Base-by-base conservation (phyloP, 1,284 basidiomycete species). In the Leccinum proximum region DNA sequence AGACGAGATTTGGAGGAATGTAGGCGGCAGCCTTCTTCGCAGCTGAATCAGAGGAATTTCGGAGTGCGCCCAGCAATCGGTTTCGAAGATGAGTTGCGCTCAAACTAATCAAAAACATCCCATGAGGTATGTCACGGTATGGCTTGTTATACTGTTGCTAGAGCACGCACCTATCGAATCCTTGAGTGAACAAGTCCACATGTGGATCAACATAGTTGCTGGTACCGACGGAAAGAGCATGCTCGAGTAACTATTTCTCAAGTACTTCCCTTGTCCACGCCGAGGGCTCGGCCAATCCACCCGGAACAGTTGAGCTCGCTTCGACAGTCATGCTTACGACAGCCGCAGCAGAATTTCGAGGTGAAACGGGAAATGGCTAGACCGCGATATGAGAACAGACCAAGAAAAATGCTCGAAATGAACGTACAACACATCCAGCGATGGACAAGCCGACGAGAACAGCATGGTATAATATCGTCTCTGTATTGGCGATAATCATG, bases 1-100 rank as follows among this genome's bases (percentile, higher is more conserved):
- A 72, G 40, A 72, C 16, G 48, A 72, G 26, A 13, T 71, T 68
- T n/a, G 60, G 68, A 6, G 61, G 42, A 10, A 72, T 59, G 8
- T 60, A 37, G 22, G 62, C 10, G 9, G 58, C 62, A 8, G 48
- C 63, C 0, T 33, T 50, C 22, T n/a, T 42, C 11, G 53, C 37
- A 7, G 5, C 16, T 8, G 33, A 3, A 37, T 70, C 64, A 0
- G 57, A 16, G 1, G 71, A 65, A 14, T n/a, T 62, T 9, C 66
- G 64, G 5, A 76, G 64, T 5, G 69, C 67, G n/a, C 65, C 66
- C 35, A 74, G 56, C 16, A 45, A 45, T 9, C 42, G 8, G 42
- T 45, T 45, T n/a, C 16, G 42, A 10, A 45, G 16, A 45, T n/a
- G 9, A 4, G 42, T 45, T n/a, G n/a, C 42, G n/a, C 70, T 71